These are phyloP conservation scores for Salvia miltiorrhiza DNA, from an alignment of 257 asterid species.

Conservation along the genomic window DNA sequence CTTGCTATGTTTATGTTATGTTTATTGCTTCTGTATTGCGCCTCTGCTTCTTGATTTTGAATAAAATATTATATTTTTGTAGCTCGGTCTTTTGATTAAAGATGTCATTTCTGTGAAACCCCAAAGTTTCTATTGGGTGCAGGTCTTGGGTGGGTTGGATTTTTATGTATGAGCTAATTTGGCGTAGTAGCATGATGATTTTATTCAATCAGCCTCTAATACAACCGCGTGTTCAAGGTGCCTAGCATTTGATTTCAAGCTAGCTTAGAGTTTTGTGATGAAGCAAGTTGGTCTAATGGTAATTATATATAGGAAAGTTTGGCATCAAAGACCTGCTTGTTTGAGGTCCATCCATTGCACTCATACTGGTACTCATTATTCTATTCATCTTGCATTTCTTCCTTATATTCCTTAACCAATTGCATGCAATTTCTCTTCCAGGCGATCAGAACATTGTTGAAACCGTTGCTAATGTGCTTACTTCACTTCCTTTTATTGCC, in stretches of 20 bases:
- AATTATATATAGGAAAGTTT: conserved; percentile 47
- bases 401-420: no score
- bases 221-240: not conserved
- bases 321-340: conserved; percentile 83
- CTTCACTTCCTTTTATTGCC: conserved; percentile 85
- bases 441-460: conserved; percentile 69
- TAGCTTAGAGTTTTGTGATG: not conserved
- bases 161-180: no score
- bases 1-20: no score
- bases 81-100: no score
- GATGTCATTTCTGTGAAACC: no score
- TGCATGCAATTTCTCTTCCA: conserved; percentile 35
- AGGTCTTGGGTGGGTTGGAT: no score
- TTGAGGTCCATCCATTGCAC: conserved; percentile 70
- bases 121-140: no score
- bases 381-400: not conserved
- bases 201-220: no score
- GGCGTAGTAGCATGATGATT: no score
- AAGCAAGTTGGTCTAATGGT: conserved; percentile 3
- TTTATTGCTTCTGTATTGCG: no score
- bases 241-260: conserved; percentile 6
- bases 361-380: conserved; percentile 43
- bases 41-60: no score
- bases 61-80: no score
- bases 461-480: conserved; percentile 69